phyloP scores from a whole-genome alignment of 805 yeast genomes.

The Ogataea parapolymorpha region DNA sequence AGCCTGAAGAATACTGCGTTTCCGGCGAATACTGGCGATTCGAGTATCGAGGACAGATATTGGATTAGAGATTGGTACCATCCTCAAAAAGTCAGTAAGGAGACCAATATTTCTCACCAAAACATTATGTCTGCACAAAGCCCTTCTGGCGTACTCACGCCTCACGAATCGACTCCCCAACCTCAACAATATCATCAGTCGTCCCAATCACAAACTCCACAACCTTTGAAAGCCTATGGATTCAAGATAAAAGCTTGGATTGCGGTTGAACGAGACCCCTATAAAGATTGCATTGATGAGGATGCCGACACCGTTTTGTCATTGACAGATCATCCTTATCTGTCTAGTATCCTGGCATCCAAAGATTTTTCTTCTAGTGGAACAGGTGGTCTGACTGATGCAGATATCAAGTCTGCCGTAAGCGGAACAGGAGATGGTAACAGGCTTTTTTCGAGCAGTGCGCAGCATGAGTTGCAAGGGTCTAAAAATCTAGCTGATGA shows the following conservation, averaged over 20 bases:
- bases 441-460: conserved; percentile 30
- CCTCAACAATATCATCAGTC: conserved; percentile 18
- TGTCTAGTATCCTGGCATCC: conserved; percentile 12
- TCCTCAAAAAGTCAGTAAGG: conserved; percentile 28
- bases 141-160: conserved; percentile 21
- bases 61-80: conserved; percentile 34
- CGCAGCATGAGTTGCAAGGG: conserved; percentile 22
- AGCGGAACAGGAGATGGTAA: conserved; percentile 36
- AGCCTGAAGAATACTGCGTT: conserved; percentile 27
- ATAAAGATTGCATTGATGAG: conserved; percentile 26
- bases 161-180: conserved; percentile 25
- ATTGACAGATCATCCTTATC: conserved; percentile 34
- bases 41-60: conserved; percentile 22
- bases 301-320: conserved; percentile 37
- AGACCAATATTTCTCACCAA: conserved; percentile 10
- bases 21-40: conserved; percentile 16
- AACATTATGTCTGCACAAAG: conserved; percentile 12
- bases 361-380: conserved; percentile 10
- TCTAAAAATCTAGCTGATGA: conserved; percentile 13
- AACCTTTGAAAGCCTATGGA: conserved; percentile 28
- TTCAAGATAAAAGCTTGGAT: conserved; percentile 36
- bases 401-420: conserved; percentile 41
- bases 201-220: conserved; percentile 28
- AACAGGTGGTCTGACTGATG: conserved; percentile 32
- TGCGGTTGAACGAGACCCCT: conserved; percentile 13